phyloP scores from a whole-genome alignment of 2,329 filamentous ascomycete species.

The Dryadomyces quercivorus region DNA sequence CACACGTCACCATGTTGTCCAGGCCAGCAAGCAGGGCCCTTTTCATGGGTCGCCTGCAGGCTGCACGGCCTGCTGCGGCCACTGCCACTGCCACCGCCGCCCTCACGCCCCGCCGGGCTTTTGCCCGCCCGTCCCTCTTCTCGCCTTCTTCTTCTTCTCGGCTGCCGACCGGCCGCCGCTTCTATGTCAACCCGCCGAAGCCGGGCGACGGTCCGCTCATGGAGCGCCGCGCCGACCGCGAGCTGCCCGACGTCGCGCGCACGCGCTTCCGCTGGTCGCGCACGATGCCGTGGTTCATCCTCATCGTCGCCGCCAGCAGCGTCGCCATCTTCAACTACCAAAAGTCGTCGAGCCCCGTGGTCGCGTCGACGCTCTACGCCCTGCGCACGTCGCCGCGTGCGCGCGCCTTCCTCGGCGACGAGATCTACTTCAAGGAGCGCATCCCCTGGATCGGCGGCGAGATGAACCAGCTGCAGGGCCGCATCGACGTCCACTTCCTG shows the following conservation, averaged over 20 bases:
- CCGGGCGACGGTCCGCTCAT: conserved; percentile 51
- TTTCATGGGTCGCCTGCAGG: neutral
- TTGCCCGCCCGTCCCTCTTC: neutral
- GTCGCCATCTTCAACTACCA: conserved; percentile 99
- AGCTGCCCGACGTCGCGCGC: conserved; percentile 43
- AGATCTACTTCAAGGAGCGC: conserved; percentile 68
- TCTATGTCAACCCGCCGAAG: conserved; percentile 42
- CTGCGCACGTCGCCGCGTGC: conserved; percentile 69
- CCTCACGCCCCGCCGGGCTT: neutral
- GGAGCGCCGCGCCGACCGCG: conserved; percentile 51
- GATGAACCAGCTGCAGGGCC: conserved; percentile 87
- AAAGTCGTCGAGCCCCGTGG: conserved; percentile 75
- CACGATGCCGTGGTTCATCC: conserved; percentile 70
- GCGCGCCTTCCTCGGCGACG: conserved; percentile 69
- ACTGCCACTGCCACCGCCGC: neutral
- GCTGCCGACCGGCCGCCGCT: conserved; percentile 22
- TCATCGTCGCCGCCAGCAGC: conserved; percentile 56
- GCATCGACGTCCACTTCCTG: conserved; percentile 75
- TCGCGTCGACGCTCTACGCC: conserved; percentile 83
- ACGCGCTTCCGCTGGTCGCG: conserved; percentile 49
- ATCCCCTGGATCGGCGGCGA: conserved; percentile 77
- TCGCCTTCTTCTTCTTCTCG: neutral
- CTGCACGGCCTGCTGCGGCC: neutral
- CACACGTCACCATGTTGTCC: conserved; percentile 7
- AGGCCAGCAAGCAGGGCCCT: conserved; percentile 6